Base-by-base conservation (phyloP, 306 rosid genomes). In the Pyrus communis region DNA sequence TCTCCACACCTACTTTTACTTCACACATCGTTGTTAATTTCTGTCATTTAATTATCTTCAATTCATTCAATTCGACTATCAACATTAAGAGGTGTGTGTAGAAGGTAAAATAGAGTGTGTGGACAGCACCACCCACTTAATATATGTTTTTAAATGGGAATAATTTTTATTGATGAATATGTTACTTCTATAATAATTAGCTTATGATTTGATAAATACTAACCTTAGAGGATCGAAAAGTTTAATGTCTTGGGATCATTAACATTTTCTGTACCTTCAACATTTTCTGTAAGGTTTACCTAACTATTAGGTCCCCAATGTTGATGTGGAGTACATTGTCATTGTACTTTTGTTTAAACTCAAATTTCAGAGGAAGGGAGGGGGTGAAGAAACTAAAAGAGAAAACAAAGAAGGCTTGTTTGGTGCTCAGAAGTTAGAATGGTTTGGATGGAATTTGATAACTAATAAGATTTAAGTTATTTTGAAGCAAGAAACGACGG, bases 241-340 rank as follows among this genome's bases (percentile, higher is more conserved):
- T 10, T 74, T 62, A 62, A 28, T 45, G 15, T 11, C 25, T 62
- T 49, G 68, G 61, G 74, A 23, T 35, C 82, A 73, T 40, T 33
- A 68, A 33, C 45, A 69, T 51, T 61, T 62, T 71, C 28, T 58
- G 40, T 75, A 75, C 65, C 62, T 83, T 65, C 49, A 27, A 62
- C 25, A 73, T 62, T n/a, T n/a, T n/a, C n/a, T n/a, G 69, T 84
- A 72, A 80, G 81, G 87, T 80, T 74, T 52, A 77, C 71, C 79
- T 74, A 79, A 76, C 52, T 49, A 22, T n/a, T 45, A 49, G 15
- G 14, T 33, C 14, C 23, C 69, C 31, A 9, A 63, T 2, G 23
- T 64, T 22, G 27, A 51, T 55, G 30, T 66, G 38, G 45, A 33
- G 66, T 59, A 28, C 38, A 22, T 60, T 68, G 55, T 43, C 67